Conservation (phyloP, 352 stramenopile species). For the Globisporangium canariense region DNA sequence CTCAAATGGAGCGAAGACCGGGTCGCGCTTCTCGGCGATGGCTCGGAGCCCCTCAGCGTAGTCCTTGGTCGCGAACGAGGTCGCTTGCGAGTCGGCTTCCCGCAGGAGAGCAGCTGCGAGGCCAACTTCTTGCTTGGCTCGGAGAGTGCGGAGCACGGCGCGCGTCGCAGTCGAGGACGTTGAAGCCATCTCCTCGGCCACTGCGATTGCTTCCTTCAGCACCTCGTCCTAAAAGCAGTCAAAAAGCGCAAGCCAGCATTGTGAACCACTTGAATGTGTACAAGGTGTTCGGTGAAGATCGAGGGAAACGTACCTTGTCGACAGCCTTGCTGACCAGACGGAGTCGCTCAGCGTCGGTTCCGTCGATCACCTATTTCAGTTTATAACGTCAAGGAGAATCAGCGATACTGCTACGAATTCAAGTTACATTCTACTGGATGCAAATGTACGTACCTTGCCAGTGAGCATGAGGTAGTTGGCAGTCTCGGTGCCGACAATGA, state of each 20-base stretch:
- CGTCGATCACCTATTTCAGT: conserved; percentile 47
- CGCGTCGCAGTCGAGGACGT: conserved; percentile 70
- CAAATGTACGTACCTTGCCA: conserved; percentile 35
- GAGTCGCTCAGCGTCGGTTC: conserved; percentile 47
- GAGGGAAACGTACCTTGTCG: conserved; percentile 16
- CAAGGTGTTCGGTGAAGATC: background rate
- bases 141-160: conserved; percentile 57
- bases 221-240: conserved; percentile 26
- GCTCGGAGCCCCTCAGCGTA: conserved; percentile 79
- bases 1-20: conserved; percentile 51
- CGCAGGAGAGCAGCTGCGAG: conserved; percentile 61
- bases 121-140: conserved; percentile 59
- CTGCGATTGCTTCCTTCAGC: conserved; percentile 40
- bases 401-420: background rate
- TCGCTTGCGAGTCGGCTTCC: conserved; percentile 75
- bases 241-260: background rate
- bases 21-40: conserved; percentile 57
- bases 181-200: conserved; percentile 58
- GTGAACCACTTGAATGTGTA: background rate
- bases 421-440: too few relatives aligned
- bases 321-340: conserved; percentile 53
- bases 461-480: conserved; percentile 76
- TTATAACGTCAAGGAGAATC: too few relatives aligned
- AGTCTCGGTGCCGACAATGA: conserved; percentile 51
- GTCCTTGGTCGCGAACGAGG: conserved; percentile 77